Evolutionary conservation across 1,139 yeast genomes (phyloP), one percentile per base, ranked within the genome.

Genomic region (Debaryomycetaceae sp.): DNA sequence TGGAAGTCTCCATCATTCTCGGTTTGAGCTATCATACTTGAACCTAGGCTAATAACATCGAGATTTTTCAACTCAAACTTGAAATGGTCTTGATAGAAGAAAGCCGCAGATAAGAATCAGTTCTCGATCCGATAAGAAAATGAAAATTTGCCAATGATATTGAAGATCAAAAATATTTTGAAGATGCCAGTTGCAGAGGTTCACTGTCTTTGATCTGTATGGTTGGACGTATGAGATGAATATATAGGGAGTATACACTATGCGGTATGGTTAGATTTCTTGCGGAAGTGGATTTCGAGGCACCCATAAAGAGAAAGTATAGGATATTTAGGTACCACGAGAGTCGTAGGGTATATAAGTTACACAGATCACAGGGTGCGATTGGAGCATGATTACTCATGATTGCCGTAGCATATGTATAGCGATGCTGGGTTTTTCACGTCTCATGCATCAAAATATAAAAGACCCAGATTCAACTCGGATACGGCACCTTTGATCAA

Each of bases 401-500:
- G 20, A 17, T 17, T 17, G 20, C 20, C 20, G 20, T 2, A 17
- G 20, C 20, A 17, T 17, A 17, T 17, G 20, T 17, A 17, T 17
- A 2, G 20, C 20, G 20, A 2, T 2, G 20, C 20, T 17, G 20
- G 20, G 4, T 2, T 17, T 2, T 17, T 17, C 20, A 17, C 20
- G 20, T 17, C 20, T 35, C 34, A 43, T 23, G 47, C 37, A 33
- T 49, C 62, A 48, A 64, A 58, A 34, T 49, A 44, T 23, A 59
- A 57, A 17, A 56, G 47, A 1, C 55, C 54, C 45, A 66, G 66
- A n/a, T 59, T 56, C 27, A 76, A 50, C 24, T 75, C 68, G 40
- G 67, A 73, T 41, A 69, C 62, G 2, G 83, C 83, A 52, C 79
- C 74, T 36, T 75, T 76, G 33, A 79, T 65, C 51, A 82, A 63